Percentiles rank a stretch among this genome's conserved stretches.
These are phyloP conservation scores for Fragaria ananassa DNA, from an alignment of 306 rosid genomes.

Conservation along the genomic window DNA sequence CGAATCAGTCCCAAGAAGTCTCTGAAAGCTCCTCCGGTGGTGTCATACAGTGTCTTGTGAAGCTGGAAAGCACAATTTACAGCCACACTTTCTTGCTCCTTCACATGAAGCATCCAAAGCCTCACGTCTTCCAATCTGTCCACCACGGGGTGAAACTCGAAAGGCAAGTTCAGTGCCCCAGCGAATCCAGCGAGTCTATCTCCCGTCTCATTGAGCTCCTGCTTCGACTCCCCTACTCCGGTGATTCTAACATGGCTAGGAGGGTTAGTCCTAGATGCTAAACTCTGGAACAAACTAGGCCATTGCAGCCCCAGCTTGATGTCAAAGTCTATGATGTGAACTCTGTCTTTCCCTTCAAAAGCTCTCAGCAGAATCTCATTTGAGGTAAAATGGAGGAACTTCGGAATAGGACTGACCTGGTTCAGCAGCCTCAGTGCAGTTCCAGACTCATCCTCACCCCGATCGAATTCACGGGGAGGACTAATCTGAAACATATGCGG, in stretches of 20 bases:
- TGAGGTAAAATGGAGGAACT: conserved; percentile 85
- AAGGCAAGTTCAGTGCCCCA: conserved; percentile 70
- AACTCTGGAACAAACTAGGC: conserved; percentile 92
- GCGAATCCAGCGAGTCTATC: conserved; percentile 89
- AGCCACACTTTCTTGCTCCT: conserved; percentile 82
- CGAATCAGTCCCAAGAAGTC: conserved; percentile 79
- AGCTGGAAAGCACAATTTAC: conserved; percentile 81
- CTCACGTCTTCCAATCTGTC: conserved; percentile 96
- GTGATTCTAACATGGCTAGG: conserved; percentile 91
- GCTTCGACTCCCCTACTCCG: conserved; percentile 88
- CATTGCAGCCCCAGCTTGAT: conserved; percentile 93
- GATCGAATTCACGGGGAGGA: conserved; percentile 68
- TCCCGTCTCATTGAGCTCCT: conserved; percentile 86
- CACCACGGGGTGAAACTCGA: conserved; percentile 90
- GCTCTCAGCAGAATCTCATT: conserved; percentile 85
- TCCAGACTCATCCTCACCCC: conserved; percentile 68
- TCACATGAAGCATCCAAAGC: conserved; percentile 98
- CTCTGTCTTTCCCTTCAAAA: conserved; percentile 94
- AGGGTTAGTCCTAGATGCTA: conserved; percentile 74
- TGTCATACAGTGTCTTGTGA: conserved; percentile 74
- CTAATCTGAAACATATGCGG: conserved; percentile 76
- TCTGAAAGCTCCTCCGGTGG: conserved; percentile 60
- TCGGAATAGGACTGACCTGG: conserved; percentile 79
- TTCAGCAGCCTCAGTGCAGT: conserved; percentile 73
- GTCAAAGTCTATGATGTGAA: conserved; percentile 94